Evolutionary conservation across 2,329 filamentous ascomycete genomes (phyloP).

Genomic region (Plectosphaerella sp.): DNA sequence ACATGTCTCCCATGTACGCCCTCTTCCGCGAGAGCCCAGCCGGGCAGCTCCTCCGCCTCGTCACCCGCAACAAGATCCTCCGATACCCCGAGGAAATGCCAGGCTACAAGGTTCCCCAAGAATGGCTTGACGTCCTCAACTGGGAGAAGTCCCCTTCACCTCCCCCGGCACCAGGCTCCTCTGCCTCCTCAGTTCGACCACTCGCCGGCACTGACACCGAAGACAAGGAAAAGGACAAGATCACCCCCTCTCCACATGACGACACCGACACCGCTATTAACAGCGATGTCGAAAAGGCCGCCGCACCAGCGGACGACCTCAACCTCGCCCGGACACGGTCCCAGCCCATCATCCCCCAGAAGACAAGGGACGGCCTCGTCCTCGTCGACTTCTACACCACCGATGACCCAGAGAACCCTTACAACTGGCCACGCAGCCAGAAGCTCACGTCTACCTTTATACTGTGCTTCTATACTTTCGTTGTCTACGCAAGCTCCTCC

Average conservation of each 20-base stretch:
- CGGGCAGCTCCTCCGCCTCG: slow-evolving; percentile 53
- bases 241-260: neutral
- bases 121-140: slow-evolving; percentile 29
- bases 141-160: slow-evolving; percentile 14
- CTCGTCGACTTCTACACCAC: slow-evolving; percentile 52
- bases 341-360: slow-evolving; percentile 41
- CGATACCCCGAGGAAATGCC: slow-evolving; percentile 56
- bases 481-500: slow-evolving; percentile 47
- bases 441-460: slow-evolving; percentile 34
- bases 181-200: slow-evolving; percentile 2
- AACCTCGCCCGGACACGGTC: slow-evolving; percentile 30
- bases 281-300: neutral
- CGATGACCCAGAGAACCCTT: slow-evolving; percentile 51
- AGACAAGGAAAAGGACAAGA: slow-evolving; percentile 3
- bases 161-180: neutral
- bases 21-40: slow-evolving; percentile 50
- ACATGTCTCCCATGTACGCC: neutral
- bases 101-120: slow-evolving; percentile 46
- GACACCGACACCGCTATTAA: neutral
- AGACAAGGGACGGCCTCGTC: slow-evolving; percentile 44
- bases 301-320: neutral
- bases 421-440: slow-evolving; percentile 46
- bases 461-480: slow-evolving; percentile 55
- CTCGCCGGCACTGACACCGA: slow-evolving; percentile 5
- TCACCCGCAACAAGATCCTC: slow-evolving; percentile 47